Evolutionary conservation across 208 protist species (phyloP), one percentile per base, ranked within the genome.

Genomic region (Tritrichomonas musculus): DNA sequence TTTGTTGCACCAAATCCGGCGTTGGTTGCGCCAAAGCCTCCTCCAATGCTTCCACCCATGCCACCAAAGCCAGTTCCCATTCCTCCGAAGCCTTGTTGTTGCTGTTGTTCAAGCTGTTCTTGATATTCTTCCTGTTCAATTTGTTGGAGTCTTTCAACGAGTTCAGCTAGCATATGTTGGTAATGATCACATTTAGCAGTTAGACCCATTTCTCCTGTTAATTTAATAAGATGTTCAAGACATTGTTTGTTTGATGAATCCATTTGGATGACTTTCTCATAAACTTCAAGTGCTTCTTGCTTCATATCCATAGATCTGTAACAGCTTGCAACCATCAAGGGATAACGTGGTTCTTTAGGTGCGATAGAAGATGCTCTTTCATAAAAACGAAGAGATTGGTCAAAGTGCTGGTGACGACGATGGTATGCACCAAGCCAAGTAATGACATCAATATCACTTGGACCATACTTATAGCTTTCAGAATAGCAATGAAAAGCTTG

Each of bases 361-460:
- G 98, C 96, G 69, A 99, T 98, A 94, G 98, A 96, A 47, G 97
- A 96, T 60, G 98, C 97, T 39, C 97, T 96, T 93, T 98, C 97
- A 95, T 99, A 99, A 95, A 98, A 99, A 95, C 97, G 95, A 27
- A 98, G 96, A 5, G 98, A 97, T 96, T 98, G 98, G 93, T 99
- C 98, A 95, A 98, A 98, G 39, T 98, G 95, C 94, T 99, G 97
- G 93, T 97, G 97, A 95, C 98, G 98, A 36, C 98, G 97, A 65
- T 93, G 94, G 44, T 93, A 95, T 30, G 66, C 53, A 36, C 98
- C 98, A 0, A 99, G 96, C 98, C 98, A 99, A 25, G 97, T 97
- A 93, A 99, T 98, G 69, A 99, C 98, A 93, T 98, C 97, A 96
- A 99, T 98, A 94, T 98, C 97, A 72, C 97, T 96, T 93, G 98